A percentile compares a stretch with the other conserved stretches of the same genome.
These are phyloP conservation scores for Cryptococcus neoformans DNA, from an alignment of 1,284 basidiomycete genomes.

Conservation along the genomic window DNA sequence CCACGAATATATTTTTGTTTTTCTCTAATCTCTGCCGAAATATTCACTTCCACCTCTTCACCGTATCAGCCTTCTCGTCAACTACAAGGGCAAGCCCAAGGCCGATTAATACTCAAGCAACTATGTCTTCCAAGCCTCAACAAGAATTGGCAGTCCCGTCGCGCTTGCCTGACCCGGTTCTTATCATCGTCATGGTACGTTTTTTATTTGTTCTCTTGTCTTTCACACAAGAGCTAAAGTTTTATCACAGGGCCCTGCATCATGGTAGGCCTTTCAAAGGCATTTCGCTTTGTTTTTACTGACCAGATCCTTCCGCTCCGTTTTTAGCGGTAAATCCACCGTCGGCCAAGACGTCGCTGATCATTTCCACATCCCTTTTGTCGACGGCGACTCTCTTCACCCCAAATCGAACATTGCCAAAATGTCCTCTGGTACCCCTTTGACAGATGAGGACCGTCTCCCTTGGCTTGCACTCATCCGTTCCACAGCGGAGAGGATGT, in stretches of 20 bases:
- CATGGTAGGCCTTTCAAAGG: conserved; percentile 2
- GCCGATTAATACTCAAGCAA: too few relatives aligned
- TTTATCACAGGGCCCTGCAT: conserved; percentile 19
- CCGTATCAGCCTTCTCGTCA: too few relatives aligned
- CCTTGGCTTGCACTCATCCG: conserved; percentile 83
- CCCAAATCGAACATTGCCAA: conserved; percentile 68
- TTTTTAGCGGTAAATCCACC: conserved; percentile 75
- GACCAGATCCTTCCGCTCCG: background rate
- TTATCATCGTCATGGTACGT: conserved; percentile 50
- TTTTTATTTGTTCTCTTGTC: background rate
- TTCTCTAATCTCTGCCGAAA: too few relatives aligned
- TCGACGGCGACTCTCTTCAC: conserved; percentile 90
- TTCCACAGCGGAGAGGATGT: conserved; percentile 58
- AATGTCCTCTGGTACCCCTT: conserved; percentile 40
- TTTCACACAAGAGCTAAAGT: too few relatives aligned
- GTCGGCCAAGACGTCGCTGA: conserved; percentile 65
- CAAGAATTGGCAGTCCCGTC: conserved; percentile 33
- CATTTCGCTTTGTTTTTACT: background rate
- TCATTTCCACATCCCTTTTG: conserved; percentile 65
- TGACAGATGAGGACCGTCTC: conserved; percentile 76
- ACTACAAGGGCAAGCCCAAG: too few relatives aligned
- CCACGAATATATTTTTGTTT: too few relatives aligned
- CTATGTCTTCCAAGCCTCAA: conserved; percentile 1
- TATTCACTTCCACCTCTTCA: too few relatives aligned
- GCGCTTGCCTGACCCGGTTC: conserved; percentile 35